These are phyloP conservation scores for Manihot esculenta DNA, from an alignment of 441 rosid genomes.

Conservation along the genomic window DNA sequence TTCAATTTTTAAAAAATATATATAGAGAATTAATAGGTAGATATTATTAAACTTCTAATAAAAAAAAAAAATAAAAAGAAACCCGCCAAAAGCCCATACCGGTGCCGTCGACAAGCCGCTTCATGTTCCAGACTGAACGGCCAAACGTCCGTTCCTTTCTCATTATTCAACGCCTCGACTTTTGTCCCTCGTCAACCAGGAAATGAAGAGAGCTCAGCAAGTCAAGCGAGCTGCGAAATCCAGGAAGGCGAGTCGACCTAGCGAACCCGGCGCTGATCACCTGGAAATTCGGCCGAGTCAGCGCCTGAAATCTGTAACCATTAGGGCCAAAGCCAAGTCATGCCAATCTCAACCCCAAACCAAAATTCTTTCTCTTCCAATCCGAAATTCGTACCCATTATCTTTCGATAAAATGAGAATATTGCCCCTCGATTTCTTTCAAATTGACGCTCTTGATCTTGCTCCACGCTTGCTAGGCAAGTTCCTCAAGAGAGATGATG, in stretches of 20 bases:
- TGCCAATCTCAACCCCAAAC: conserved; percentile 14
- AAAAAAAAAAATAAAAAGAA: neutral
- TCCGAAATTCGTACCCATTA: conserved; percentile 13
- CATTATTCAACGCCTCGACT: neutral
- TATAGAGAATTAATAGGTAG: no score
- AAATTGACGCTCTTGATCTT: conserved; percentile 83
- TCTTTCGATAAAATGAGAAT: conserved; percentile 34
- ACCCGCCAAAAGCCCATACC: conserved; percentile 16
- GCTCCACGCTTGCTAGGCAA: conserved; percentile 94
- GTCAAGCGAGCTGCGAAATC: conserved; percentile 39
- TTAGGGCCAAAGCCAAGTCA: conserved; percentile 15
- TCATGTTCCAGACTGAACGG: neutral
- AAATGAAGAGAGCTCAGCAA: conserved; percentile 34
- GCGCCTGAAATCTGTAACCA: conserved; percentile 26
- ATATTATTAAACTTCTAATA: neutral
- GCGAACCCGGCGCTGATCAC: conserved; percentile 6
- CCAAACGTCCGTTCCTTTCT: neutral
- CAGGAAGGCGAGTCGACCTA: conserved; percentile 18
- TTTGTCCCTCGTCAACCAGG: neutral
- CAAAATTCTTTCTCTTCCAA: conserved; percentile 4
- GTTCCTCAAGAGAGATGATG: conserved; percentile 68
- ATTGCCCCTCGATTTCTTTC: conserved; percentile 63
- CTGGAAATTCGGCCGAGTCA: conserved; percentile 18
- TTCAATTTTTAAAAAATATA: no score
- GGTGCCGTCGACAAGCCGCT: neutral